Conservation (phyloP, 2,329 filamentous ascomycete species). For the Ophiostoma triangulosporum region DNA sequence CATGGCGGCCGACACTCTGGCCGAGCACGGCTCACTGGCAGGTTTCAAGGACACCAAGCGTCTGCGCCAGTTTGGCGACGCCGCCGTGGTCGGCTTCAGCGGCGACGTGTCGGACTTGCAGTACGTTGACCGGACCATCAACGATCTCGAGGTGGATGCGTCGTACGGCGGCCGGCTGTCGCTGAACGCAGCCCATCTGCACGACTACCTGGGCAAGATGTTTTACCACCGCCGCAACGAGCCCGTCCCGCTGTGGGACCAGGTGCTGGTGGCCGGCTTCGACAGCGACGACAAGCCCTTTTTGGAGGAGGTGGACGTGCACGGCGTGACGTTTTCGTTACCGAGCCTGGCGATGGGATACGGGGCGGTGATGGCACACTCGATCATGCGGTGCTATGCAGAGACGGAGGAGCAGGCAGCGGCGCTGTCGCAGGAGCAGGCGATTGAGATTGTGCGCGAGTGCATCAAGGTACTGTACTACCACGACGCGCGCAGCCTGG, state of each 20-base stretch:
- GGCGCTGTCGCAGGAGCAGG: conserved; percentile 61
- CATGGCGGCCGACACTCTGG: conserved; percentile 92
- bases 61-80: conserved; percentile 74
- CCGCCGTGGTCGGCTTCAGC: conserved; percentile 80
- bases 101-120: conserved; percentile 99
- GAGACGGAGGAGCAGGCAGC: conserved; percentile 70
- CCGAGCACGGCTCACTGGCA: conserved; percentile 92
- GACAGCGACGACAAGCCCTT: conserved; percentile 72
- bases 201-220: conserved; percentile 92
- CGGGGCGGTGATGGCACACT: conserved; percentile 83
- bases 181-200: conserved; percentile 84
- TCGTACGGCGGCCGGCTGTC: conserved; percentile 50
- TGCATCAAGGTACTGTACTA: conserved; percentile 99
- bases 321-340: conserved; percentile 80
- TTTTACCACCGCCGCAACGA: conserved; percentile 90
- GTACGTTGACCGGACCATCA: conserved; percentile 85
- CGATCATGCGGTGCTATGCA: conserved; percentile 71
- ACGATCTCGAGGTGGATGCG: conserved; percentile 75
- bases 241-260: conserved; percentile 97
- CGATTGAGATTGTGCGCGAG: conserved; percentile 69
- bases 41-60: conserved; percentile 96
- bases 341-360: conserved; percentile 89
- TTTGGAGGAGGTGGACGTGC: conserved; percentile 78
- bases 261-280: conserved; percentile 79
- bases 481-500: conserved; percentile 83